Evolutionary conservation across 768 basidiomycete species (phyloP).

Genomic region (Collybiopsis confluens): DNA sequence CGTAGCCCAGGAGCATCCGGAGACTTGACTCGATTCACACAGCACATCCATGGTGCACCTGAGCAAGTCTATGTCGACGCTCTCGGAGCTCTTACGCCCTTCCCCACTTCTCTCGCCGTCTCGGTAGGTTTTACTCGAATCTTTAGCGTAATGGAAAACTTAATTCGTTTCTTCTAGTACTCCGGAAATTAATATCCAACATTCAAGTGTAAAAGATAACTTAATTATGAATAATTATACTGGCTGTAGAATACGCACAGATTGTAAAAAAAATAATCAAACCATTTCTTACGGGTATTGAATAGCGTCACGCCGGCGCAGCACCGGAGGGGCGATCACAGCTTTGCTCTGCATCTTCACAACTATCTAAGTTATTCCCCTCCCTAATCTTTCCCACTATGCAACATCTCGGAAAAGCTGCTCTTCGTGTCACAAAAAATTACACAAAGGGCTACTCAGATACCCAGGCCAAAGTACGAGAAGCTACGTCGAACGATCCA

Average conservation of each 20-base stretch:
- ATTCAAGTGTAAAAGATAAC: slow-evolving; percentile 19
- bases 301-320: too few relatives aligned
- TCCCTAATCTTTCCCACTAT: slow-evolving; percentile 29
- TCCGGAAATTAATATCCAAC: too few relatives aligned
- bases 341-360: slow-evolving; percentile 1
- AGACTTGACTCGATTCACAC: slow-evolving; percentile 1
- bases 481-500: slow-evolving; percentile 96
- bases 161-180: neutral
- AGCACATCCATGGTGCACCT: slow-evolving; percentile 1
- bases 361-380: neutral
- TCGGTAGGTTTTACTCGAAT: slow-evolving; percentile 11
- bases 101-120: slow-evolving; percentile 5
- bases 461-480: slow-evolving; percentile 90
- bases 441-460: slow-evolving; percentile 97
- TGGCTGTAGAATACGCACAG: too few relatives aligned
- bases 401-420: slow-evolving; percentile 81
- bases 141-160: neutral
- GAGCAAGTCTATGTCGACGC: slow-evolving; percentile 6
- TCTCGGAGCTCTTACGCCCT: slow-evolving; percentile 2
- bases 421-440: slow-evolving; percentile 87
- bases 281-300: too few relatives aligned
- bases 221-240: neutral
- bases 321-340: neutral
- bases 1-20: slow-evolving; percentile 2
- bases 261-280: too few relatives aligned